Base-by-base conservation (phyloP, 768 basidiomycete genomes). In the Psilocybe cubensis region DNA sequence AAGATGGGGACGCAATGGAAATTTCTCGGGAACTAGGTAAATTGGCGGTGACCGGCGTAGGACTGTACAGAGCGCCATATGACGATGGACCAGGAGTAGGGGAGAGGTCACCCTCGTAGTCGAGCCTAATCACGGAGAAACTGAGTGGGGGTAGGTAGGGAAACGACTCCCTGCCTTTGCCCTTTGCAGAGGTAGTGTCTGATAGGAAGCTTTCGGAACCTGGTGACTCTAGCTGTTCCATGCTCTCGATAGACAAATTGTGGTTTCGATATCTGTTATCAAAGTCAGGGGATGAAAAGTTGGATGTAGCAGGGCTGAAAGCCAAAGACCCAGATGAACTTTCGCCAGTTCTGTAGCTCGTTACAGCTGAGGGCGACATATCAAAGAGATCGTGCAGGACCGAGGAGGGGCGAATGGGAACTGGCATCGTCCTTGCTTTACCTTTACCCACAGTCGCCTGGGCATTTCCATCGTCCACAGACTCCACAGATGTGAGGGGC, bases 91-190 rank as follows among this genome's bases (percentile, higher is more conserved):
- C 76, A 11, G 76, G 62, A 27, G 69, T 64, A 6, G 69, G 64
- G 18, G 68, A 66, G 59, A 69, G 69, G 44, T 75, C 67, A 48
- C 76, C 66, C 24, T 64, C 68, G 63, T 79, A 82, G 50, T 71
- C 73, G 59, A 89, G 76, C 54, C 78, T 76, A 33, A 87, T 74
- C 27, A 83, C 76, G 49, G 83, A 76, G 65, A 92, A 85, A 28
- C 79, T 73, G 57, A 90, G 76, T 59, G 89, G 87, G 57, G 89
- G 87, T 58, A 90, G 78, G 67, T 77, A 76, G 56, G 89, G 85
- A 44, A 87, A 82, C 57, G 66, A 77, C 74, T 77, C 86, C 72
- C 82, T 89, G 64, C 79, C 84, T 73, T 88, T 91, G 25, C 80
- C 82, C 66, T 83, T 82, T 55, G 72, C 66, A n/a, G 60, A 65